Evolutionary conservation across 768 basidiomycete species (phyloP).

Genomic region (Xerocomus spinulosus): DNA sequence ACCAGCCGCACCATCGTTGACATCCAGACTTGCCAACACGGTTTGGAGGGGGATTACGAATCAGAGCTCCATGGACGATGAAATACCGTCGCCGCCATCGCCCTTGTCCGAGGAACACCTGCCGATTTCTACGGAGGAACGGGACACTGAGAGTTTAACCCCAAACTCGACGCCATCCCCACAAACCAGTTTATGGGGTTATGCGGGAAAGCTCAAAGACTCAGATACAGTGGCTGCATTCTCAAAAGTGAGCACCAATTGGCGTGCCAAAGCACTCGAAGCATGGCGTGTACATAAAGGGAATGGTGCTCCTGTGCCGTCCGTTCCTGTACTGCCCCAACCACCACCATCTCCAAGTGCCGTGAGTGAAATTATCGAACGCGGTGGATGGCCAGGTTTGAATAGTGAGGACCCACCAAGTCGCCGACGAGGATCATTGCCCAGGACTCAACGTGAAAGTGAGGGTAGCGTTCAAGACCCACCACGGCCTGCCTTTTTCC

Average conservation of each 20-base stretch:
- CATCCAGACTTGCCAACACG: constrained; percentile 54
- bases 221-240: constrained; percentile 68
- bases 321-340: constrained; percentile 2
- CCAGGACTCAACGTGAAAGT: constrained; percentile 33
- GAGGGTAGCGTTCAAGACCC: constrained; percentile 43
- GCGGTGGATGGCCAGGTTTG: constrained; percentile 13
- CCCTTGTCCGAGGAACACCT: constrained; percentile 30
- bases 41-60: constrained; percentile 78
- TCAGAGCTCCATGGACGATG: constrained; percentile 65
- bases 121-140: constrained; percentile 19
- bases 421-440: constrained; percentile 39
- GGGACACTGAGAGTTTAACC: constrained; percentile 10
- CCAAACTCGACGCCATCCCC: constrained; percentile 18
- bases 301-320: constrained; percentile 5
- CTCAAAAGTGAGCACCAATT: constrained; percentile 72
- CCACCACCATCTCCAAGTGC: constrained; percentile 17
- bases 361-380: constrained; percentile 19
- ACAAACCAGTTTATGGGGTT: constrained; percentile 53
- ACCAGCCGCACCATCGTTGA: constrained; percentile 35
- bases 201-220: constrained; percentile 69
- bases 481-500: constrained; percentile 53
- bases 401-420: neutral
- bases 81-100: constrained; percentile 40
- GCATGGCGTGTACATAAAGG: constrained; percentile 27
- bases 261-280: constrained; percentile 56